Conservation (phyloP, 306 rosid genomes). For the Malus domestica region DNA sequence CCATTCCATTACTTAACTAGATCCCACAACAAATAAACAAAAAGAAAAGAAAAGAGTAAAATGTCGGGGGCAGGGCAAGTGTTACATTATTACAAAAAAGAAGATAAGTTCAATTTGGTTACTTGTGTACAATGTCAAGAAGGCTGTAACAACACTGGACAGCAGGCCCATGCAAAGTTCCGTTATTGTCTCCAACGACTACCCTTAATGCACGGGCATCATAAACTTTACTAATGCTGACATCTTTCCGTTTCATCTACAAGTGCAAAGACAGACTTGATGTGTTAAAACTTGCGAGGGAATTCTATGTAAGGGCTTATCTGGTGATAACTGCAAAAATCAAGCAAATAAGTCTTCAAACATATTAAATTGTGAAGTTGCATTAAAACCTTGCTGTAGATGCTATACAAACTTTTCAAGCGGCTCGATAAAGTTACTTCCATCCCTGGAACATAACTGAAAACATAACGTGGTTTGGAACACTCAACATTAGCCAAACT, state of each 20-base stretch:
- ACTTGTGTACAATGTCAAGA: constrained; percentile 91
- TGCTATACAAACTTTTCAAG: constrained; percentile 85
- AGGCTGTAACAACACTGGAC: constrained; percentile 89
- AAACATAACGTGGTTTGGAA: constrained; percentile 8
- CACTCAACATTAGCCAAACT: constrained; percentile 13
- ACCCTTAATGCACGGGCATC: constrained; percentile 97
- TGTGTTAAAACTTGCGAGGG: neutral
- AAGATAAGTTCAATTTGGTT: constrained; percentile 9
- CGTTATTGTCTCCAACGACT: constrained; percentile 94
- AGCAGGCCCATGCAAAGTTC: constrained; percentile 88
- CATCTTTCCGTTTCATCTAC: constrained; percentile 89
- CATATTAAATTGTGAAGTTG: neutral
- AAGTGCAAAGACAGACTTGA: constrained; percentile 13
- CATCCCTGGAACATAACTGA: constrained; percentile 97
- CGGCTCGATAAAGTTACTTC: constrained; percentile 91
- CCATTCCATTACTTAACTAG: neutral
- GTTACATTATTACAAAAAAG: neutral
- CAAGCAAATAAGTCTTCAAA: neutral
- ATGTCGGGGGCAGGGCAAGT: neutral
- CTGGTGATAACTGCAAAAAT: neutral
- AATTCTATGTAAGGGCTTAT: neutral
- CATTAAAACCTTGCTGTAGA: constrained; percentile 77
- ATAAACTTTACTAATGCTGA: constrained; percentile 63
- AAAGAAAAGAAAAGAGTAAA: neutral
- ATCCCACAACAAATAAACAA: neutral